A percentile compares a stretch with the other conserved stretches of the same genome.
Evolutionary conservation across 2,329 filamentous ascomycete species (phyloP).

Genomic region (Colletotrichum eremochloae): DNA sequence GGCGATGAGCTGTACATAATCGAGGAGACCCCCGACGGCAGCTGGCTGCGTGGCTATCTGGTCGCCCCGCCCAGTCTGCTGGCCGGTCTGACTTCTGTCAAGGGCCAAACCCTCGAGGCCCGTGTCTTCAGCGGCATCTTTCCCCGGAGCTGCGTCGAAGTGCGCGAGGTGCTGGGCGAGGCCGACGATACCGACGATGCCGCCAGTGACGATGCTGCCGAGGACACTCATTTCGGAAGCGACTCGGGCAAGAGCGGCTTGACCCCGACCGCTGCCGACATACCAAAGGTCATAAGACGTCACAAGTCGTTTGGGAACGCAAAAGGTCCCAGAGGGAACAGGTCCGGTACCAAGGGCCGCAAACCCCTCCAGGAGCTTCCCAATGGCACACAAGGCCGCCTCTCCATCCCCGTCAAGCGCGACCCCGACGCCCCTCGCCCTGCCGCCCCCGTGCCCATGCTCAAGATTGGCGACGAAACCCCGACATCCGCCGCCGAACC

Average conservation of each 20-base stretch:
- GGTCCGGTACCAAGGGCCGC: constrained; percentile 39
- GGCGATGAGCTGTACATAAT: constrained; percentile 99
- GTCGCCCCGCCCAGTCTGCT: constrained; percentile 94
- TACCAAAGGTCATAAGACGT: constrained; percentile 51
- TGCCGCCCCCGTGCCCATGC: constrained; percentile 93
- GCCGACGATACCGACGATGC: constrained; percentile 66
- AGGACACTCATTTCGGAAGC: constrained; percentile 48
- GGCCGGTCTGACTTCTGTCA: constrained; percentile 89
- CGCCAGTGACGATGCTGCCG: constrained; percentile 32
- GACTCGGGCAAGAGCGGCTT: constrained; percentile 70
- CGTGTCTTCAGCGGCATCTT: constrained; percentile 99
- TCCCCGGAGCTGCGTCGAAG: constrained; percentile 92
- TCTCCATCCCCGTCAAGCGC: constrained; percentile 66
- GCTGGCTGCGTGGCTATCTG: constrained; percentile 96
- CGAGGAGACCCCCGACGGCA: constrained; percentile 90
- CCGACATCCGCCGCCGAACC: constrained; percentile 91
- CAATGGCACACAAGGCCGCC: constrained; percentile 56
- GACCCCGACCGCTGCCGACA: constrained; percentile 53
- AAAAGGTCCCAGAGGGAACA: constrained; percentile 42
- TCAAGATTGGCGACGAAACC: constrained; percentile 97
- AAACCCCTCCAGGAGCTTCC: constrained; percentile 50
- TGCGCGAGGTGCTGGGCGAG: constrained; percentile 91
- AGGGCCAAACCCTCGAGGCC: constrained; percentile 93
- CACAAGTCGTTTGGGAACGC: constrained; percentile 46
- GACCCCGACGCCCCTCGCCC: constrained; percentile 81